phyloP scores from a whole-genome alignment of 192 early-diverging fungal species.

The Podila clonocystis region DNA sequence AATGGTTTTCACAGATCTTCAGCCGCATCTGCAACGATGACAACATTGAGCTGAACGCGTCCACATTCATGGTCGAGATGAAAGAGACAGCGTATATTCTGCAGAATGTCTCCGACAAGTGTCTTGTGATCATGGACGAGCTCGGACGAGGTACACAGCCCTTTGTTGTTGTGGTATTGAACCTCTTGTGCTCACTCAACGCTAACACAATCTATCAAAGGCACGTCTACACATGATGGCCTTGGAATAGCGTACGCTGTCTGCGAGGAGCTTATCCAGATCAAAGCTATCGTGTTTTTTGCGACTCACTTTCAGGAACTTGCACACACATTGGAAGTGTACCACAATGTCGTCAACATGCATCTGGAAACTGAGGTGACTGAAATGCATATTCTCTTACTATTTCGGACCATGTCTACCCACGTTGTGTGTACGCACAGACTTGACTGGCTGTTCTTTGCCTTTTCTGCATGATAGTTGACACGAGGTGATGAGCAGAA shows the following conservation, averaged over 20 bases:
- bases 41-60: conserved; percentile 65
- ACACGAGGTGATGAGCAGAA: conserved; percentile 8
- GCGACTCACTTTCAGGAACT: conserved; percentile 85
- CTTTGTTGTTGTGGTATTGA: neutral
- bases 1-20: conserved; percentile 57
- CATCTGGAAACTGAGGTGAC: conserved; percentile 62
- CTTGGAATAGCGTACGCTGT: conserved; percentile 77
- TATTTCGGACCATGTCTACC: too few relatives aligned
- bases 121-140: conserved; percentile 91
- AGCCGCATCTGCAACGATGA: conserved; percentile 82
- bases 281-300: conserved; percentile 71
- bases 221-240: conserved; percentile 77
- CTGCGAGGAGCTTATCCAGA: conserved; percentile 71
- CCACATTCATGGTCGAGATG: conserved; percentile 92
- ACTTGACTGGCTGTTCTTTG: neutral
- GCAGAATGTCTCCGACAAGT: conserved; percentile 70
- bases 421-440: neutral
- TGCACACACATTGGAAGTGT: conserved; percentile 57
- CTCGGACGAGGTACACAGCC: conserved; percentile 70
- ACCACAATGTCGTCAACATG: conserved; percentile 69
- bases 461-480: neutral
- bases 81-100: conserved; percentile 85
- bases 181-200: neutral
- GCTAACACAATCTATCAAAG: conserved; percentile 19
- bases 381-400: neutral